Conservation (phyloP, 2,329 filamentous ascomycete genomes). For the Ascochyta fabae region DNA sequence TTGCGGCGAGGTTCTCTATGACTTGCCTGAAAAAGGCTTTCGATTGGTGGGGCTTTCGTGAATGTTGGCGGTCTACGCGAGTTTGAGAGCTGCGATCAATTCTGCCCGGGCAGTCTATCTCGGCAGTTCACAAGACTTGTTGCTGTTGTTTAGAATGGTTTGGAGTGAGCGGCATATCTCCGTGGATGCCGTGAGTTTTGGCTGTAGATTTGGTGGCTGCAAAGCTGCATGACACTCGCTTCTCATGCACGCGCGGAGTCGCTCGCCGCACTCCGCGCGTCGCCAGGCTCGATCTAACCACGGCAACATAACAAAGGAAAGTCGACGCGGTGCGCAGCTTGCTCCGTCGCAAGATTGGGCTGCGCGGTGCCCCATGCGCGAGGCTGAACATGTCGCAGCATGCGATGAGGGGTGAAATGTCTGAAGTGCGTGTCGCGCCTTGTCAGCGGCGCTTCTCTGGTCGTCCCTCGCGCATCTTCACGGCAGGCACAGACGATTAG, state of each 20-base stretch:
- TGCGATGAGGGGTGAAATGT: conserved; percentile 38
- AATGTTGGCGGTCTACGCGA: neutral
- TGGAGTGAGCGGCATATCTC: conserved; percentile 7
- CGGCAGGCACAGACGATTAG: conserved; percentile 40
- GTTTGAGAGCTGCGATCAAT: neutral
- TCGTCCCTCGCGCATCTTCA: conserved; percentile 11
- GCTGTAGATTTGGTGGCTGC: conserved; percentile 15
- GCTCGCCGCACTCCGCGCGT: conserved; percentile 20
- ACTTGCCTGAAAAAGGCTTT: neutral
- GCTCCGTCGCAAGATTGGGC: conserved; percentile 3
- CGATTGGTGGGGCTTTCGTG: neutral
- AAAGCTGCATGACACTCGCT: conserved; percentile 20
- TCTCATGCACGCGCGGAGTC: conserved; percentile 31
- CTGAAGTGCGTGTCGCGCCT: conserved; percentile 37
- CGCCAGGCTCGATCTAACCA: conserved; percentile 22
- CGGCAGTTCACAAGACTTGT: conserved; percentile 10
- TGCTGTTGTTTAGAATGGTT: conserved; percentile 4
- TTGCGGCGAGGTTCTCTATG: neutral
- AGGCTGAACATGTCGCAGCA: conserved; percentile 32
- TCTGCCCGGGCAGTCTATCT: neutral
- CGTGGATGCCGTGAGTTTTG: conserved; percentile 18
- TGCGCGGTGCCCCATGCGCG: conserved; percentile 15
- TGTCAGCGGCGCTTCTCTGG: conserved; percentile 1
- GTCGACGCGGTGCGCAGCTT: conserved; percentile 30
- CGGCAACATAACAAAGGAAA: conserved; percentile 20